These are phyloP conservation scores for Lactarius deliciosus DNA, from an alignment of 768 basidiomycete species.

Conservation along the genomic window DNA sequence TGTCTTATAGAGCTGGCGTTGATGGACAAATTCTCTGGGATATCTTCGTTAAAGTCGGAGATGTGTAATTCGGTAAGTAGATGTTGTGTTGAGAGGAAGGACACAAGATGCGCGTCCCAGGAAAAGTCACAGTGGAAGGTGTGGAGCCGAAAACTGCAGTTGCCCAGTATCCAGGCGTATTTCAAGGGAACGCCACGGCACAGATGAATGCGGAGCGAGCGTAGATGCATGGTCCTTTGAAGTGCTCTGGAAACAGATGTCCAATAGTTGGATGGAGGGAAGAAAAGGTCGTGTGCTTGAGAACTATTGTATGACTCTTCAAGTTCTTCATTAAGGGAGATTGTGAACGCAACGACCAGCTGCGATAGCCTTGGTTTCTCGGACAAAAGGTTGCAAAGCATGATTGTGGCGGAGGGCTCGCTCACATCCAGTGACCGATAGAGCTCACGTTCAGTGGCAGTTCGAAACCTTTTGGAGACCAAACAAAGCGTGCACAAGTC, in stretches of 20 bases:
- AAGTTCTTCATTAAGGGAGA: conserved; percentile 40
- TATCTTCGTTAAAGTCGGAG: conserved; percentile 37
- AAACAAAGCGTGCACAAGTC: conserved; percentile 58
- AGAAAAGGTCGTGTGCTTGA: conserved; percentile 29
- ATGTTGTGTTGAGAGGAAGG: conserved; percentile 51
- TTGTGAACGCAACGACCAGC: conserved; percentile 55
- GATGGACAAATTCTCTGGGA: conserved; percentile 31
- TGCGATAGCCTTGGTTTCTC: conserved; percentile 47
- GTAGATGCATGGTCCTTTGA: conserved; percentile 46
- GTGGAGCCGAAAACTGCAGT: conserved; percentile 53
- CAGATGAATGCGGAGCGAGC: conserved; percentile 52
- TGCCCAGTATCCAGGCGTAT: conserved; percentile 41
- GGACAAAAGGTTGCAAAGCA: conserved; percentile 50
- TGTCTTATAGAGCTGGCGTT: conserved; percentile 34
- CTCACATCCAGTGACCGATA: conserved; percentile 58
- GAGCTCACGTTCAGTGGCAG: conserved; percentile 54
- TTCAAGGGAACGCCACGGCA: conserved; percentile 33
- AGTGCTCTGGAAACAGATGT: conserved; percentile 49
- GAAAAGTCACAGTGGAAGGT: conserved; percentile 64
- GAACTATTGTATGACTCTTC: conserved; percentile 27
- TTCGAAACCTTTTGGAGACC: conserved; percentile 56
- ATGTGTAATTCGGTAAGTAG: conserved; percentile 50
- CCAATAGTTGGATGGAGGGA: conserved; percentile 49
- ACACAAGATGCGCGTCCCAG: conserved; percentile 57
- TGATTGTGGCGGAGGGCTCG: conserved; percentile 41